A percentile compares a stretch with the other conserved stretches of the same genome.
phyloP scores from a whole-genome alignment of 1,284 basidiomycete species.

The Ustanciosporium gigantosporum region DNA sequence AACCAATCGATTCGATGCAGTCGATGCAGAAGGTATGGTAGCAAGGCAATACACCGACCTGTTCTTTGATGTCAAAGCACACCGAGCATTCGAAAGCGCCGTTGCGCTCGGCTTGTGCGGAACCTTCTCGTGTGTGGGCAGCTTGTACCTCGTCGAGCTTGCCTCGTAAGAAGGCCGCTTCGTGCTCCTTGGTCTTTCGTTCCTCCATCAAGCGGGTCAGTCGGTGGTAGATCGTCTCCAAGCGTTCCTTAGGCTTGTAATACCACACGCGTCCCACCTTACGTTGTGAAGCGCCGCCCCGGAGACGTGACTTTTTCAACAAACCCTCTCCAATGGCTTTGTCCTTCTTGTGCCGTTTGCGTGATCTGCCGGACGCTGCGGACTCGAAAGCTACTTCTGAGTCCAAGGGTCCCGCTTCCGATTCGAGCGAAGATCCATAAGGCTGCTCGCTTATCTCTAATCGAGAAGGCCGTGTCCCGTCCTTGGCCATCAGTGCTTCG shows the following conservation, averaged over 20 bases:
- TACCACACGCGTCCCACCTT: conserved; percentile 25
- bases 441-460: too few relatives aligned
- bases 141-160: conserved; percentile 13
- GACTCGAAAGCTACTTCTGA: too few relatives aligned
- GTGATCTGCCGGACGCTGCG: too few relatives aligned
- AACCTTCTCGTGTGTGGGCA: background rate
- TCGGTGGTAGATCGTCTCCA: conserved; percentile 13
- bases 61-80: conserved; percentile 27
- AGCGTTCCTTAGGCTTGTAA: conserved; percentile 37
- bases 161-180: conserved; percentile 26
- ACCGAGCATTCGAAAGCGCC: conserved; percentile 23
- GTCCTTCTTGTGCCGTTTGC: conserved; percentile 15
- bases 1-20: conserved; percentile 21
- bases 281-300: conserved; percentile 31
- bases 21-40: conserved; percentile 44
- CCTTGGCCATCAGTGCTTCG: too few relatives aligned
- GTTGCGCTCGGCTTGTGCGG: too few relatives aligned
- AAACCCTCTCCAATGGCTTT: conserved; percentile 9
- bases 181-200: conserved; percentile 28
- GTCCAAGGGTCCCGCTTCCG: background rate
- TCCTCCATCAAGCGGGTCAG: conserved; percentile 1
- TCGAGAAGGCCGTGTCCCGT: too few relatives aligned
- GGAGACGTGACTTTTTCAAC: conserved; percentile 39
- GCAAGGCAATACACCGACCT: conserved; percentile 39
- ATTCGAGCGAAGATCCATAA: background rate